Evolutionary conservation across 2,329 filamentous ascomycete genomes (phyloP), one percentile per base, ranked within the genome.

Genomic region (Scytalidium sp.): DNA sequence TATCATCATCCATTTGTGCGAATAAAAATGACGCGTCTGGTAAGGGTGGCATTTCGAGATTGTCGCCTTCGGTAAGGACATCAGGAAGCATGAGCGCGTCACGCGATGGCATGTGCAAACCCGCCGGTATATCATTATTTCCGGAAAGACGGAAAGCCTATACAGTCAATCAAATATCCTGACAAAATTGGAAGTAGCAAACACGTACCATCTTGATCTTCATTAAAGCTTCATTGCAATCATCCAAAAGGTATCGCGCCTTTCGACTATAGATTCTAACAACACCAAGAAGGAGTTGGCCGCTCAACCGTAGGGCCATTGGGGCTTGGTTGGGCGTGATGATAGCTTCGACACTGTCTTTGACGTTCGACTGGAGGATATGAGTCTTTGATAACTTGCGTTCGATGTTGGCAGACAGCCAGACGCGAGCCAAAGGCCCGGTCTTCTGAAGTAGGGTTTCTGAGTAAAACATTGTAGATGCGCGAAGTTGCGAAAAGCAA

Each of bases 191-290:
- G 19, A 11, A 17, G 20, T 43, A 10, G 52, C 75, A 27, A 70
- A 95, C 90, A 54, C 78, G 39, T 73, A 97, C 93, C 91, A 97
- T 95, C 68, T 97, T 97, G 63, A 99, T 97, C 75, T 97, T 97
- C 78, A 96, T 86, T 58, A 99, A 76, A 36, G 93, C 93, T 71
- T 99, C 94, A 64, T 96, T 97, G 73, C 94, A 99, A 67, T 99
- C 94, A 64, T 99, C 94, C 43, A 97, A 77, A 45, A 99, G 76
- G 70, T 99, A 99, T 63, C 92, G 88, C 64, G 94, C 93, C 74
- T 99, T 99, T 65, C 94, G 83, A 70, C 92, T 95, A 71, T 99
- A 99, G 65, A 99, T 99, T 66, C 93, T 85, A 60, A 97, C 94
- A 21, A 99, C 94, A 73, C 94, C 94, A 49, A 99, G 81, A 64